phyloP scores from a whole-genome alignment of 306 rosid species.

The Cyclanthera cordifolia region DNA sequence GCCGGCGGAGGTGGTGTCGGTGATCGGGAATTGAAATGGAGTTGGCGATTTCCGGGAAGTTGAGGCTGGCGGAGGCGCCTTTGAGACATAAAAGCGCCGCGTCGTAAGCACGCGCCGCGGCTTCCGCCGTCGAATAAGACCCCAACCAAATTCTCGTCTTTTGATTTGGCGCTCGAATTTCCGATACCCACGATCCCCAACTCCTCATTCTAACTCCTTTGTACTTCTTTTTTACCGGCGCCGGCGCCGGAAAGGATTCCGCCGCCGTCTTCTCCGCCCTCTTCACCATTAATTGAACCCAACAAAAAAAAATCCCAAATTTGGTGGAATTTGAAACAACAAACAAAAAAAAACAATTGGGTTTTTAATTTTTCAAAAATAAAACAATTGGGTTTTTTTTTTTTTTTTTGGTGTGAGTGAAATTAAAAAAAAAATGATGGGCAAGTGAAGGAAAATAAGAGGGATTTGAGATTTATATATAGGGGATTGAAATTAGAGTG shows the following conservation, averaged over 20 bases:
- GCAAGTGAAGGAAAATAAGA: conserved; percentile 14
- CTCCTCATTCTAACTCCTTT: conserved; percentile 97
- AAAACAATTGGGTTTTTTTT: too few relatives aligned
- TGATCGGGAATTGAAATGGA: background rate
- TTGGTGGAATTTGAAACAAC: background rate
- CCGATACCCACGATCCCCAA: conserved; percentile 98
- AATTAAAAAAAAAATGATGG: background rate
- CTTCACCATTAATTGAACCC: conserved; percentile 51
- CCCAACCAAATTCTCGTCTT: conserved; percentile 96
- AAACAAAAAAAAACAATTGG: background rate
- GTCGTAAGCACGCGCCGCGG: conserved; percentile 98
- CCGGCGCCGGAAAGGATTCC: conserved; percentile 9
- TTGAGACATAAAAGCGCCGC: conserved; percentile 89
- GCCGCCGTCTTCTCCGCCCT: conserved; percentile 32
- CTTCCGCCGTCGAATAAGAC: conserved; percentile 87
- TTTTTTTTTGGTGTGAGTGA: background rate
- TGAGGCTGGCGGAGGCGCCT: conserved; percentile 72
- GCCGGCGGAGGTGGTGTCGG: background rate
- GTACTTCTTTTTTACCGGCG: conserved; percentile 42
- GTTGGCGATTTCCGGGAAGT: conserved; percentile 42
- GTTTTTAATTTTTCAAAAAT: too few relatives aligned
- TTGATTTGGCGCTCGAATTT: conserved; percentile 89
- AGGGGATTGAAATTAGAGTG: conserved; percentile 22
- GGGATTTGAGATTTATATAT: conserved; percentile 36
- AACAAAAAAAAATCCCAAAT: background rate